Base-by-base conservation (phyloP, 805 yeast genomes). In the Teunomyces gatunensis region DNA sequence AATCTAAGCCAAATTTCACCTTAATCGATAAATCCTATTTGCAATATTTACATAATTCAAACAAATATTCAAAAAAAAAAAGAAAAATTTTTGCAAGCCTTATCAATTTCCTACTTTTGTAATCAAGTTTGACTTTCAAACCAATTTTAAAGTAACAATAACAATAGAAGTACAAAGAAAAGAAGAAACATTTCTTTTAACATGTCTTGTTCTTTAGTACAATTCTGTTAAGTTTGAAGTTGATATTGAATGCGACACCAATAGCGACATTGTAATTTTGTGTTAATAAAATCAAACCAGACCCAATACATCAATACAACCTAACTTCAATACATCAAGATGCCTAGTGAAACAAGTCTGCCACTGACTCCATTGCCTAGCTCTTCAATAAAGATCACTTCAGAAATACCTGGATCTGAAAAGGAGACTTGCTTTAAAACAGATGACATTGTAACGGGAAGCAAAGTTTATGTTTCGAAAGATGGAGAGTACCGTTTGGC, bases 401-500 rank as follows among this genome's bases (percentile, higher is more conserved):
- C 13, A 13, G 29, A 13, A n/a, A 21, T 27, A 6, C 18, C 40
- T 21, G 48, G 15, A 11, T 20, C 40, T 20, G 40, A 23, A 37
- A 37, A 37, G 15, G 40, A 37, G 29, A 5, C 20, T 6, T 21
- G 17, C 18, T 73, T 71, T 41, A 47, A 62, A 15, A 58, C 57
- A 2, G 80, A 77, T 6, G 87, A 84, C 49, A 72, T 89, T 27
- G 63, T 77, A 6, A 74, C 84, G 3, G 97, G 97, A 13, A 87
- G 95, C 60, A 89, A 89, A 63, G 85, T 89, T 20, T 86, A 76
- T 65, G 95, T 87, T 5, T 73, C 74, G 50, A 92, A 94, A 63
- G 97, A 90, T 59, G 87, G 81, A 25, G 90, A 85, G 53, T 78
- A 76, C 51, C 74, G 97, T 51, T 64, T 83, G 29, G 97, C 98